Evolutionary conservation across 1,139 yeast species (phyloP).

Genomic region (Saccharomyces uvarum): DNA sequence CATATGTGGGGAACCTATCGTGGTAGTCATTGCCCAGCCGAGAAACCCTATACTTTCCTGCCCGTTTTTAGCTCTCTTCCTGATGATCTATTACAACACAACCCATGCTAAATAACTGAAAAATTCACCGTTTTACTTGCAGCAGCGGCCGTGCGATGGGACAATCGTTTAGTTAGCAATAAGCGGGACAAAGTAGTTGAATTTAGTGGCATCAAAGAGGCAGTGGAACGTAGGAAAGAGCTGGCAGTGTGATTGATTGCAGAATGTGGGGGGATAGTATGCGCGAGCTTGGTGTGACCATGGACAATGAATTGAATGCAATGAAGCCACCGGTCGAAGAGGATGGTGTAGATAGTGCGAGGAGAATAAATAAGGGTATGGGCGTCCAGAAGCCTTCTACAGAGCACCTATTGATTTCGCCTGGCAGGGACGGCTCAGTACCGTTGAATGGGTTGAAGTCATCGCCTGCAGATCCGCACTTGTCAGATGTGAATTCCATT

Average conservation of each 20-base stretch:
- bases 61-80: not conserved
- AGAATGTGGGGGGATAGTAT: not conserved
- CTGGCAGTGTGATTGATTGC: not conserved
- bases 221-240: not conserved
- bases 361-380: not conserved
- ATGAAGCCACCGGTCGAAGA: not conserved
- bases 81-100: not conserved
- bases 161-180: not conserved
- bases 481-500: conserved; percentile 44
- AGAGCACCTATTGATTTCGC: not conserved
- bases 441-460: conserved; percentile 33
- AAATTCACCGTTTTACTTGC: not conserved
- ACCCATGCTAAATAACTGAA: not conserved
- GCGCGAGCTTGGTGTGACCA: not conserved
- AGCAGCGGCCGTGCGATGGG: conserved; percentile 1
- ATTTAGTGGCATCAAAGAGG: not conserved
- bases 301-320: not conserved
- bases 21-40: conserved; percentile 8
- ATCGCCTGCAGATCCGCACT: conserved; percentile 51
- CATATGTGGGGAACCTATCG: conserved; percentile 8
- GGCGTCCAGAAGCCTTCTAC: not conserved
- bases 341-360: not conserved
- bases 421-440: not conserved
- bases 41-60: not conserved
- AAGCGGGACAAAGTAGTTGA: not conserved